Percentiles rank a stretch among this genome's conserved stretches.
These are phyloP conservation scores for Cutaneotrichosporon arboriforme DNA, from an alignment of 1,284 basidiomycete species.

Conservation along the genomic window DNA sequence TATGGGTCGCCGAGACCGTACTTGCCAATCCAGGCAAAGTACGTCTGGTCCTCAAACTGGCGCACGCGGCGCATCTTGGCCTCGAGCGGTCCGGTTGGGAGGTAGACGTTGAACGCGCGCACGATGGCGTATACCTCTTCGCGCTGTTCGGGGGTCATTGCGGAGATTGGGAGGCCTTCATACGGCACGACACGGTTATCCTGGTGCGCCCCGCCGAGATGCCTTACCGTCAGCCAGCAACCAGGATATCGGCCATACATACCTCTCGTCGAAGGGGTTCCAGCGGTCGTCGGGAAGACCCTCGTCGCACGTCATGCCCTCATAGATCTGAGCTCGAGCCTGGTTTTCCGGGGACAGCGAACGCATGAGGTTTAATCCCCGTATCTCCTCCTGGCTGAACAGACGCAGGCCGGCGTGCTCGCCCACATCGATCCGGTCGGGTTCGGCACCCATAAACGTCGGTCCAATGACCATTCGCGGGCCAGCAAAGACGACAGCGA, in stretches of 20 bases:
- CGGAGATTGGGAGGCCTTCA: conserved; percentile 32
- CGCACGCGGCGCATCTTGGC: conserved; percentile 27
- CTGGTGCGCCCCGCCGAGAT: conserved; percentile 38
- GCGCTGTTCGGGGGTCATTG: conserved; percentile 28
- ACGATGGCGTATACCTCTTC: conserved; percentile 32
- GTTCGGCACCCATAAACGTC: conserved; percentile 45
- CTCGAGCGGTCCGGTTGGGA: conserved; percentile 30
- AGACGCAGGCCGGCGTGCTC: conserved; percentile 35
- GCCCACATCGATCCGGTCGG: conserved; percentile 42
- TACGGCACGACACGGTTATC: conserved; percentile 43
- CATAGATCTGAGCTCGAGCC: conserved; percentile 31
- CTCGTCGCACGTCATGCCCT: conserved; percentile 25
- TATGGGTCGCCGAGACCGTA: conserved; percentile 40
- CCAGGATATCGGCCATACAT: neutral
- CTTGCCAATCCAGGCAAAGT: conserved; percentile 44
- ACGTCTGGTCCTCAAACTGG: conserved; percentile 29
- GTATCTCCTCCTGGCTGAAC: conserved; percentile 39
- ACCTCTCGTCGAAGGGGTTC: conserved; percentile 45
- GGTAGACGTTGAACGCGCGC: conserved; percentile 42
- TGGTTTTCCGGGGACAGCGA: conserved; percentile 30
- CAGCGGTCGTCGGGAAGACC: conserved; percentile 38
- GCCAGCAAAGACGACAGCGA: conserved; percentile 40
- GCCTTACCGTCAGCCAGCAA: conserved; percentile 1
- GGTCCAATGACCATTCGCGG: conserved; percentile 40
- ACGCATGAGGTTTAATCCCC: conserved; percentile 38